Evolutionary conservation across 2,329 filamentous ascomycete species (phyloP).

Genomic region (Pseudocercospora eumusae): DNA sequence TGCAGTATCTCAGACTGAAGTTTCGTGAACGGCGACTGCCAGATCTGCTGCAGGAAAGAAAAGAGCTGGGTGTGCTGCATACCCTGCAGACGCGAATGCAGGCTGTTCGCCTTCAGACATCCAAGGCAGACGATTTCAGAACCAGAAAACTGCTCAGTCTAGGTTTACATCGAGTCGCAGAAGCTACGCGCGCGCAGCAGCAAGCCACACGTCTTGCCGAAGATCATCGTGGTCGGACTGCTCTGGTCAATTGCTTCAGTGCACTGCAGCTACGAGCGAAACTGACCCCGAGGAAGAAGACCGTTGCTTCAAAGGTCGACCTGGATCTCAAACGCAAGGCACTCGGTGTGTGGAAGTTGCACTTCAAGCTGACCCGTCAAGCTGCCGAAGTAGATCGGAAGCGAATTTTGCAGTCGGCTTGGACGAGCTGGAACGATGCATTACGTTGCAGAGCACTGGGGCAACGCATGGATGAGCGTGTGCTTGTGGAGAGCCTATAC

Average conservation of each 20-base stretch:
- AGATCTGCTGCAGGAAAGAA: constrained; percentile 21
- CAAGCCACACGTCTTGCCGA: constrained; percentile 12
- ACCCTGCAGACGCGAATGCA: constrained; percentile 19
- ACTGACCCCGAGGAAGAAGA: constrained; percentile 46
- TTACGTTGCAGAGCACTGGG: constrained; percentile 57
- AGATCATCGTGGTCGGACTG: constrained; percentile 8
- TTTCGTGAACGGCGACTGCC: constrained; percentile 35
- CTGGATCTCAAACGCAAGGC: constrained; percentile 49
- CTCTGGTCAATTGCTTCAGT: constrained; percentile 32
- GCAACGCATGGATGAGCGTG: constrained; percentile 57
- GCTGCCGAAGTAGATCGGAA: constrained; percentile 54
- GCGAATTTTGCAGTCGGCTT: constrained; percentile 59
- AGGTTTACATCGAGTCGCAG: neutral
- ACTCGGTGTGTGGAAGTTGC: constrained; percentile 55
- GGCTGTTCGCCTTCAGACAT: constrained; percentile 9
- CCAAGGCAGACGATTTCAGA: constrained; percentile 22
- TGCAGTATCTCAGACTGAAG: constrained; percentile 30
- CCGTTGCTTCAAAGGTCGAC: constrained; percentile 49
- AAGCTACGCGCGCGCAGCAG: constrained; percentile 4
- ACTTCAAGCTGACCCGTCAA: constrained; percentile 39
- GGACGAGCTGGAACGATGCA: constrained; percentile 63
- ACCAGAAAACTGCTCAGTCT: neutral
- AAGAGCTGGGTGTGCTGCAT: constrained; percentile 10
- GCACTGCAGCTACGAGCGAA: constrained; percentile 44
- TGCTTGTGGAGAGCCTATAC: constrained; percentile 59